These are phyloP conservation scores for Tricholoma saponaceum DNA, from an alignment of 768 basidiomycete species.

Conservation along the genomic window DNA sequence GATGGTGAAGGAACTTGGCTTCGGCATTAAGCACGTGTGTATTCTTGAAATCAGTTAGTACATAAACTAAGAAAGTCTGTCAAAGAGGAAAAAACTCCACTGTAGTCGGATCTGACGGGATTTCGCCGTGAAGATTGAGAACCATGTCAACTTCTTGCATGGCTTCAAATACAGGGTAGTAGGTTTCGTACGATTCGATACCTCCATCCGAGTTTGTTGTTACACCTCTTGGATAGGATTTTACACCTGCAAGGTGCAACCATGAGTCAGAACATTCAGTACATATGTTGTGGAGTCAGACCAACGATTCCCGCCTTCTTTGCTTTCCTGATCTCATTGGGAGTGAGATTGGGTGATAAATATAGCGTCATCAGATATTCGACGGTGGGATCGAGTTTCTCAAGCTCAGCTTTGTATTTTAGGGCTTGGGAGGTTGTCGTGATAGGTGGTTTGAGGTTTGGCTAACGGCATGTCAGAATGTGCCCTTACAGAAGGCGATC, in stretches of 20 bases:
- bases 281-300: conserved; percentile 19
- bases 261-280: not conserved
- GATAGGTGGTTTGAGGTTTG: conserved; percentile 89
- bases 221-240: conserved; percentile 95
- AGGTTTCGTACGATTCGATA: conserved; percentile 91
- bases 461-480: conserved; percentile 42
- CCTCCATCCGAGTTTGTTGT: conserved; percentile 97
- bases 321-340: conserved; percentile 87
- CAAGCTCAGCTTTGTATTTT: conserved; percentile 71
- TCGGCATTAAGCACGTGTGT: conserved; percentile 94
- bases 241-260: conserved; percentile 53
- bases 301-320: conserved; percentile 77
- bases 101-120: conserved; percentile 75
- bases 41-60: conserved; percentile 46
- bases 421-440: conserved; percentile 78
- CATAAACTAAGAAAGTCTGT: not conserved
- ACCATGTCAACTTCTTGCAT: conserved; percentile 96
- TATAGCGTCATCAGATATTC: conserved; percentile 97
- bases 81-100: conserved; percentile 32
- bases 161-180: conserved; percentile 88
- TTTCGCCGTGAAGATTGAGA: conserved; percentile 94
- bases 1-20: conserved; percentile 81
- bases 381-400: conserved; percentile 68
- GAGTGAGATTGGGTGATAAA: conserved; percentile 86
- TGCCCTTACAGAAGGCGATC: not conserved